A percentile compares a stretch with the other conserved stretches of the same genome.
Evolutionary conservation across 2,329 filamentous ascomycete species (phyloP).

Genomic region (Colletotrichum cuscutae): DNA sequence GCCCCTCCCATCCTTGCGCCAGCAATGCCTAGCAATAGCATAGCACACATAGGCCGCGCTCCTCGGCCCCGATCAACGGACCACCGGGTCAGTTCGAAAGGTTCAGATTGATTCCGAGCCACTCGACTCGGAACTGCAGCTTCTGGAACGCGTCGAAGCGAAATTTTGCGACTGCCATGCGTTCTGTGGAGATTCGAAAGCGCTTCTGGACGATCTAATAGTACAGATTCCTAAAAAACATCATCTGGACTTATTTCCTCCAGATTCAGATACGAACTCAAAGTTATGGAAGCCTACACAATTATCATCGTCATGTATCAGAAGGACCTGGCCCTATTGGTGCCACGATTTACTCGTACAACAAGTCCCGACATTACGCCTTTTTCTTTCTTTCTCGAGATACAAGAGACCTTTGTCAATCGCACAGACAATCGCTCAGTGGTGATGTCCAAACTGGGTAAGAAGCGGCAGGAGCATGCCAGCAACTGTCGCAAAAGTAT

Average conservation of each 20-base stretch:
- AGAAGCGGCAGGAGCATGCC: slow-evolving; percentile 84
- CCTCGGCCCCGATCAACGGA: not conserved
- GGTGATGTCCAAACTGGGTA: slow-evolving; percentile 82
- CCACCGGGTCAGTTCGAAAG: not conserved
- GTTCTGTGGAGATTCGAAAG: not conserved
- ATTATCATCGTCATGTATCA: slow-evolving; percentile 33
- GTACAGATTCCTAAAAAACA: slow-evolving; percentile 20
- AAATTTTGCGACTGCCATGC: not conserved
- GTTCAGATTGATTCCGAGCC: not conserved
- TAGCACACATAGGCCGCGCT: not conserved
- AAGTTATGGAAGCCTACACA: slow-evolving; percentile 10
- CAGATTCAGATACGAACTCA: not conserved
- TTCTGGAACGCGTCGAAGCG: slow-evolving; percentile 8
- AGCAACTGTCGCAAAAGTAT: slow-evolving; percentile 75
- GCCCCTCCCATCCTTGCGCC: not conserved
- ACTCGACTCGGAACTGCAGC: not conserved
- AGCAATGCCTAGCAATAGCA: not conserved
- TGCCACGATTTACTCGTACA: slow-evolving; percentile 8
- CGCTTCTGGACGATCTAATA: not conserved
- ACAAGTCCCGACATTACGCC: not conserved
- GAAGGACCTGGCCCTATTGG: not conserved
- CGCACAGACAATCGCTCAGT: slow-evolving; percentile 49
- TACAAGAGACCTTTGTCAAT: not conserved
- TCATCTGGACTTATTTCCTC: slow-evolving; percentile 6
- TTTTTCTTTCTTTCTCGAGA: not conserved